Percentiles rank a stretch among this genome's conserved stretches.
These are phyloP conservation scores for Neonectria faginata DNA, from an alignment of 2,329 filamentous ascomycete genomes.

Conservation along the genomic window DNA sequence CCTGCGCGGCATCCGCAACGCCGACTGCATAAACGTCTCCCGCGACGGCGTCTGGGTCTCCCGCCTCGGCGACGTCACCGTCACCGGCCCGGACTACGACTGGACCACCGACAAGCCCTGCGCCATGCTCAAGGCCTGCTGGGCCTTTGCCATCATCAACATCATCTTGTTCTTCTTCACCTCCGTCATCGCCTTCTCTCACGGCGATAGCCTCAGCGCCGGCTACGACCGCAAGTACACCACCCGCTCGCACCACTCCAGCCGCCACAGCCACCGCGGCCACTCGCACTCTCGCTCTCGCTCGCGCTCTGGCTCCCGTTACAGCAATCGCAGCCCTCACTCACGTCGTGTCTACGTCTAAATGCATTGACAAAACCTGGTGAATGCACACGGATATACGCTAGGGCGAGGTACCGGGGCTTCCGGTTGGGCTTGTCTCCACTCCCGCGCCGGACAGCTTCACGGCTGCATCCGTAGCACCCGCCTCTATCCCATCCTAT, in stretches of 20 bases:
- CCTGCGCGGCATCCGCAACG: slow-evolving; percentile 68
- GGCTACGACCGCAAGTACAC: slow-evolving; percentile 49
- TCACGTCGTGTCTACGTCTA: slow-evolving; percentile 61
- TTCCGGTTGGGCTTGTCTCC: slow-evolving; percentile 4
- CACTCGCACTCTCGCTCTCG: slow-evolving; percentile 53
- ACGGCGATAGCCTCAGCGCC: slow-evolving; percentile 64
- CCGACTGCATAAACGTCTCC: slow-evolving; percentile 75
- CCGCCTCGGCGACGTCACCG: slow-evolving; percentile 71
- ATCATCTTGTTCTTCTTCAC: slow-evolving; percentile 83
- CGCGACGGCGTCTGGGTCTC: slow-evolving; percentile 63
- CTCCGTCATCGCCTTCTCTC: slow-evolving; percentile 73
- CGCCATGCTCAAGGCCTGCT: slow-evolving; percentile 90
- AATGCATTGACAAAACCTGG: slow-evolving; percentile 2
- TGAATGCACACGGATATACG: background rate
- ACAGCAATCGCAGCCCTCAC: slow-evolving; percentile 62
- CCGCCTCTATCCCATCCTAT: background rate
- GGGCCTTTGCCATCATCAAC: slow-evolving; percentile 92
- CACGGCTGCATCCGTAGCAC: background rate
- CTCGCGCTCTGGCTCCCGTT: slow-evolving; percentile 49
- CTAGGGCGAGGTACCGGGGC: background rate
- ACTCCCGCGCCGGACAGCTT: background rate
- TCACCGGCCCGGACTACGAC: slow-evolving; percentile 62
- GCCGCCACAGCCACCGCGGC: slow-evolving; percentile 57
- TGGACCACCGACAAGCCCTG: slow-evolving; percentile 79
- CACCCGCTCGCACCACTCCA: slow-evolving; percentile 50